Percentiles rank a stretch among this genome's conserved stretches.
phyloP scores from a whole-genome alignment of 2,329 filamentous ascomycete species.

The Periconia sp. region DNA sequence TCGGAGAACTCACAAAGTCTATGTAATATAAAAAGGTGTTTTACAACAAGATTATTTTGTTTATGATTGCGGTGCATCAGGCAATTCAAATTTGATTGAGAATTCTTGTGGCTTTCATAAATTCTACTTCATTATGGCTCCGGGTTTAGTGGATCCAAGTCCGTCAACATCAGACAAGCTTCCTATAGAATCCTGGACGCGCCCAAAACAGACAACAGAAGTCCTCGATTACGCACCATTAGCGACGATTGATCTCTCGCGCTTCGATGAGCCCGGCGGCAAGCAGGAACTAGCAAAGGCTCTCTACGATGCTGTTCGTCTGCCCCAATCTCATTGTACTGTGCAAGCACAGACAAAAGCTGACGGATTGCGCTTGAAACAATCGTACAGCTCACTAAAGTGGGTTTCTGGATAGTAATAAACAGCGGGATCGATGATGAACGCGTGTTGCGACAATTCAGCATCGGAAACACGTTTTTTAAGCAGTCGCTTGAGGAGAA shows the following conservation, averaged over 20 bases:
- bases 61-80: no score
- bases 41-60: no score
- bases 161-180: conserved; percentile 7
- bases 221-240: conserved; percentile 25
- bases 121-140: conserved; percentile 14
- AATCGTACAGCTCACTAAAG: conserved; percentile 6
- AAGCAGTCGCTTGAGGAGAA: conserved; percentile 6
- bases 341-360: neutral
- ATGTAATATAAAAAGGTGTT: no score
- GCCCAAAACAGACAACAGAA: conserved; percentile 20
- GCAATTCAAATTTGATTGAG: no score
- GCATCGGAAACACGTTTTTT: conserved; percentile 6
- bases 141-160: conserved; percentile 12
- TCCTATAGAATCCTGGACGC: conserved; percentile 18
- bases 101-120: neutral
- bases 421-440: conserved; percentile 16
- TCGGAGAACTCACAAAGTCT: no score
- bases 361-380: neutral
- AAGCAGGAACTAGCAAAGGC: conserved; percentile 15
- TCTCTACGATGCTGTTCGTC: conserved; percentile 14
- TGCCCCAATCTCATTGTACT: neutral
- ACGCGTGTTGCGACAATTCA: conserved; percentile 6
- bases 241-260: conserved; percentile 15
- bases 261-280: conserved; percentile 16
- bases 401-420: conserved; percentile 12